Conservation (phyloP, 768 basidiomycete genomes). For the Clitopilus passeckerianus region DNA sequence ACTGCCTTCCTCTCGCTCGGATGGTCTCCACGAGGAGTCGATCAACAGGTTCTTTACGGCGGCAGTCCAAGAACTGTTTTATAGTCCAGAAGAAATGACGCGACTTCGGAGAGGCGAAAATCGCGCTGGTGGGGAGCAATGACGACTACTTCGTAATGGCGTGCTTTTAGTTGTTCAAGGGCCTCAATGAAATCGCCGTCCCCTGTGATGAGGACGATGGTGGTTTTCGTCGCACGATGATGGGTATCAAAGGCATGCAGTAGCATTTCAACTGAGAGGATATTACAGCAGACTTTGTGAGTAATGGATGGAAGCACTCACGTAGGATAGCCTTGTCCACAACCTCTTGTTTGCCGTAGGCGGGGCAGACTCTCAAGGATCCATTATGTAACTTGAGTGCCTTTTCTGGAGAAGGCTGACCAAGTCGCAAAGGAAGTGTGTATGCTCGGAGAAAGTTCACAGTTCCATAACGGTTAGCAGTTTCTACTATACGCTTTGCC, state of each 20-base stretch:
- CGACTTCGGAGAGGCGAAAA: neutral
- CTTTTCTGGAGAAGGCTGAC: neutral
- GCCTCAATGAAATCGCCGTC: neutral
- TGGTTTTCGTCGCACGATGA: neutral
- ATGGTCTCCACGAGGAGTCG: too few species aligned
- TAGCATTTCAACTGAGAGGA: neutral
- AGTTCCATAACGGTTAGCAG: neutral
- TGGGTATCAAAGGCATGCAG: neutral
- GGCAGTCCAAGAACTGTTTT: neutral
- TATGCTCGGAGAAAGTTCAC: neutral
- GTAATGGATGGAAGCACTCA: neutral
- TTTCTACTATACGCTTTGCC: neutral
- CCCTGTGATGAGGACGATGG: neutral
- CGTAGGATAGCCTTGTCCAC: neutral
- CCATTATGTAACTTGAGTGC: neutral
- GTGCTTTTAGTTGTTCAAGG: neutral
- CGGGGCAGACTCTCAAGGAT: neutral
- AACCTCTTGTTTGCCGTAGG: neutral
- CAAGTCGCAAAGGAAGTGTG: neutral
- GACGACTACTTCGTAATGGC: neutral
- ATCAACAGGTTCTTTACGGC: too few species aligned
- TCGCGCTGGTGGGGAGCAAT: neutral
- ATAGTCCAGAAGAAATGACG: neutral
- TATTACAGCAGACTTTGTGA: neutral
- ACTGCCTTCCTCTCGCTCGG: too few species aligned